Evolutionary conservation across 1,284 basidiomycete genomes (phyloP).

Genomic region (Ceratobasidium sp.): DNA sequence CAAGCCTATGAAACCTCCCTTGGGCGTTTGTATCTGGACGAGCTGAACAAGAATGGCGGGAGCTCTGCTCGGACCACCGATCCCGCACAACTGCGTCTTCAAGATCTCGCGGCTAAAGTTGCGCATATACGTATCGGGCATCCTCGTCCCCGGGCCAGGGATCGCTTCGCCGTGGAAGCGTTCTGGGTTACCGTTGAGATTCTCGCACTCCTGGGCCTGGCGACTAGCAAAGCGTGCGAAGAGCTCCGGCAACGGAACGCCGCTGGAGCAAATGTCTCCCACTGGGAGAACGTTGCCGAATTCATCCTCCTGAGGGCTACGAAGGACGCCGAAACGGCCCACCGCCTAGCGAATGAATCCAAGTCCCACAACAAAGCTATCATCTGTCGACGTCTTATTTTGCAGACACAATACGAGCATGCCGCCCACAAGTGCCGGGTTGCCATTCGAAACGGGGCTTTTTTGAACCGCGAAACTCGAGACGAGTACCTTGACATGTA

Average conservation of each 20-base stretch:
- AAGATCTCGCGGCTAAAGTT: slow-evolving; percentile 57
- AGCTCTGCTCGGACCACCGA: slow-evolving; percentile 48
- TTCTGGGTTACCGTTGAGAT: slow-evolving; percentile 58
- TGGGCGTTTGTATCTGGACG: slow-evolving; percentile 56
- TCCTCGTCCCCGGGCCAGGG: slow-evolving; percentile 60
- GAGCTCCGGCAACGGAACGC: neutral
- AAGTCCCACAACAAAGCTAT: slow-evolving; percentile 53
- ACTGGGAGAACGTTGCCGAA: slow-evolving; percentile 53
- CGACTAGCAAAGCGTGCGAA: slow-evolving; percentile 49
- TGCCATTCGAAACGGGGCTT: slow-evolving; percentile 36
- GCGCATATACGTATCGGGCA: slow-evolving; percentile 60
- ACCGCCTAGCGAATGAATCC: slow-evolving; percentile 51
- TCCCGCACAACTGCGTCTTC: slow-evolving; percentile 52
- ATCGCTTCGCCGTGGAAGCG: slow-evolving; percentile 62
- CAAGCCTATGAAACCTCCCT: slow-evolving; percentile 62
- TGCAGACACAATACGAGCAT: slow-evolving; percentile 54
- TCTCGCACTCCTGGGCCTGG: slow-evolving; percentile 54
- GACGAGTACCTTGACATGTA: slow-evolving; percentile 42
- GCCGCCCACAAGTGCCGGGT: slow-evolving; percentile 17
- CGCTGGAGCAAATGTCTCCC: slow-evolving; percentile 41
- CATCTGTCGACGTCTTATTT: slow-evolving; percentile 51
- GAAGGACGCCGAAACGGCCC: slow-evolving; percentile 54
- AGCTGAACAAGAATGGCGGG: slow-evolving; percentile 50
- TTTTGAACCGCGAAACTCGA: slow-evolving; percentile 14
- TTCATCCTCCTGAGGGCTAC: slow-evolving; percentile 56